Percentiles rank a stretch among this genome's conserved stretches.
These are phyloP conservation scores for Schizochytrium sp. DNA, from an alignment of 108 stramenopile species.

Conservation along the genomic window DNA sequence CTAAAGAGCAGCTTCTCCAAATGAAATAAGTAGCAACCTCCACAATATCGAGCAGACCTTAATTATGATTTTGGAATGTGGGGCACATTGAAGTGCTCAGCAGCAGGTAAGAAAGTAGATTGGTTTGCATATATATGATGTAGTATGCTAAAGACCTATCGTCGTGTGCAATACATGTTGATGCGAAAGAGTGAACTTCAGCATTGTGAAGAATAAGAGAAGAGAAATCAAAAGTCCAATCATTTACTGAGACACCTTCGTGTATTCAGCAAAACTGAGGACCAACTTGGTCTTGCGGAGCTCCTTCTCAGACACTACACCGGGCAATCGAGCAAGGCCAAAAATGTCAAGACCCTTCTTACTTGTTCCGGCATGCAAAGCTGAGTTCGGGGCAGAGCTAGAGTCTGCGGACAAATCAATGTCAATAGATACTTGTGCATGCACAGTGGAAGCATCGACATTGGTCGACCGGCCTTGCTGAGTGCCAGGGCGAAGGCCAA, in stretches of 20 bases:
- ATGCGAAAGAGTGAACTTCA: neutral
- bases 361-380: slow-evolving; percentile 10
- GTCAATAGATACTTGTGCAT: slow-evolving; percentile 16
- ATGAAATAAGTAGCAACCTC: too few species aligned
- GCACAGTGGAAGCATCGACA: slow-evolving; percentile 2
- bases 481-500: neutral
- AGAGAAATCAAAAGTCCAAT: neutral
- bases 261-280: slow-evolving; percentile 10
- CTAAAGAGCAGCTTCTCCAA: too few species aligned
- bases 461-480: neutral
- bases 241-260: slow-evolving; percentile 28
- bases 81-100: too few species aligned
- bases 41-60: too few species aligned
- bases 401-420: slow-evolving; percentile 8
- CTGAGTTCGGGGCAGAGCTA: neutral
- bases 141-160: too few species aligned
- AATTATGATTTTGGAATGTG: too few species aligned
- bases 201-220: neutral
- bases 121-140: too few species aligned
- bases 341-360: slow-evolving; percentile 11
- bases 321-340: neutral
- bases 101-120: too few species aligned
- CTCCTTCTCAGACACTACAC: neutral
- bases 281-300: neutral
- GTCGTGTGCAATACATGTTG: too few species aligned